A percentile compares a stretch with the other conserved stretches of the same genome.
Evolutionary conservation across 2,329 filamentous ascomycete species (phyloP).

Genomic region (Stachybotrys chlorohalonatus): DNA sequence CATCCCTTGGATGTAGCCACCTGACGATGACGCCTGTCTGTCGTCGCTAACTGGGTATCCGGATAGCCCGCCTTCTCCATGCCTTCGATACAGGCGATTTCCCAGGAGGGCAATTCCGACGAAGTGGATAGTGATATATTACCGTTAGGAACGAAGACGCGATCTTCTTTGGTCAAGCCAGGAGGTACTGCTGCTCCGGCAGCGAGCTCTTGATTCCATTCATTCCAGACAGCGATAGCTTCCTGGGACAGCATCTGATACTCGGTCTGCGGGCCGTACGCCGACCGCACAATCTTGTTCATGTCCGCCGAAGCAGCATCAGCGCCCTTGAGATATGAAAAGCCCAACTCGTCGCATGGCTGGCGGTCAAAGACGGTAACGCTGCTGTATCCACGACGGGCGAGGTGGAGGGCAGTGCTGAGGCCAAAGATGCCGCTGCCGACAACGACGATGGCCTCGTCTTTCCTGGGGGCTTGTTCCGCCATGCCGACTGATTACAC

Average conservation of each 20-base stretch:
- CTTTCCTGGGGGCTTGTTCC: not conserved
- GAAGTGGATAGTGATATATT: conserved; percentile 17
- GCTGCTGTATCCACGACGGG: conserved; percentile 29
- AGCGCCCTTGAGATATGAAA: conserved; percentile 30
- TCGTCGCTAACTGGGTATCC: conserved; percentile 24
- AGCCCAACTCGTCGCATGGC: conserved; percentile 26
- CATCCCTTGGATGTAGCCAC: conserved; percentile 17
- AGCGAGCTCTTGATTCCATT: conserved; percentile 33
- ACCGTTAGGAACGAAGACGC: conserved; percentile 29
- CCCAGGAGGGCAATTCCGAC: conserved; percentile 18
- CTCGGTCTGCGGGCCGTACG: conserved; percentile 30
- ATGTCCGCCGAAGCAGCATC: conserved; percentile 31
- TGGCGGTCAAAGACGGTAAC: conserved; percentile 41
- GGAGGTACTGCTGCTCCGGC: conserved; percentile 19
- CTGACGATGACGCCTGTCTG: conserved; percentile 13
- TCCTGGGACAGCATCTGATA: conserved; percentile 37
- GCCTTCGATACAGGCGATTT: conserved; percentile 23
- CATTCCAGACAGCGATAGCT: conserved; percentile 29
- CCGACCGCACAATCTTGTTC: conserved; percentile 27
- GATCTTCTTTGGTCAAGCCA: conserved; percentile 24
- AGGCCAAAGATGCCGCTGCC: conserved; percentile 19
- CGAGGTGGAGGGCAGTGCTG: conserved; percentile 22
- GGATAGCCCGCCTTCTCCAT: conserved; percentile 23
- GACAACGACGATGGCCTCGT: conserved; percentile 6
- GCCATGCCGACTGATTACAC: too few species aligned